Evolutionary conservation across 257 asterid genomes (phyloP), one percentile per base, ranked within the genome.

Genomic region (Asclepias syriaca): DNA sequence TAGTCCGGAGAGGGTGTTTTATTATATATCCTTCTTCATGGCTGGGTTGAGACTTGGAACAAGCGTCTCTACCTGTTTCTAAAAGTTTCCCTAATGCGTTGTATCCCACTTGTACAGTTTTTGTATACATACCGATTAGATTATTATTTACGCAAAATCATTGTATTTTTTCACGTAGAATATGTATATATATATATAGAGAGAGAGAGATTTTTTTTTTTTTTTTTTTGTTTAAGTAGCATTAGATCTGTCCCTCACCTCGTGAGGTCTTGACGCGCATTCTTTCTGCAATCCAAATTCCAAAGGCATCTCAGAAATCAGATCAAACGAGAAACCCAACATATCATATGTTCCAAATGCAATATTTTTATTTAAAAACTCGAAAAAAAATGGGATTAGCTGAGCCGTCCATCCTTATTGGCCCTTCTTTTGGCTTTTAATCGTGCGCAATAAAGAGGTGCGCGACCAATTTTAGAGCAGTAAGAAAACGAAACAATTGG

Each of bases 51-150:
- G 65, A 66, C 39, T 43, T 45, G 76, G 11, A 48, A 48, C 13
- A 51, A 19, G 71, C 24, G 45, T 16, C 73, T 51, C 48, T 50
- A 29, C 34, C 13, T 43, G 12, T 59, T 68, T 50, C 3, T 34
- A 3, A 34, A 34, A 18, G 50, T 13, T 43, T 43, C 0, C 48
- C 2, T 43, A 43, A 6, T 77, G 73, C 72, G 22, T 68, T 29
- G 18, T 51, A 45, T 40, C 79, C 65, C 67, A 34, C 39, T 73
- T 76, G 81, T 80, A 82, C 65, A 80, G 70, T 75, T 19, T 19
- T 77, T 56, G 77, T 73, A 57, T 73, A 76, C 51, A 55, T 53
- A 50, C 67, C 71, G 79, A 65, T 43, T 27, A 45, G 43, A 8
- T 21, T 58, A 65, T 56, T 66, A 27, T 43, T 0, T 24, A 74